A percentile compares a stretch with the other conserved stretches of the same genome.
Evolutionary conservation across 139 green algal genomes (phyloP).

Genomic region (Spirogloea muscicola): DNA sequence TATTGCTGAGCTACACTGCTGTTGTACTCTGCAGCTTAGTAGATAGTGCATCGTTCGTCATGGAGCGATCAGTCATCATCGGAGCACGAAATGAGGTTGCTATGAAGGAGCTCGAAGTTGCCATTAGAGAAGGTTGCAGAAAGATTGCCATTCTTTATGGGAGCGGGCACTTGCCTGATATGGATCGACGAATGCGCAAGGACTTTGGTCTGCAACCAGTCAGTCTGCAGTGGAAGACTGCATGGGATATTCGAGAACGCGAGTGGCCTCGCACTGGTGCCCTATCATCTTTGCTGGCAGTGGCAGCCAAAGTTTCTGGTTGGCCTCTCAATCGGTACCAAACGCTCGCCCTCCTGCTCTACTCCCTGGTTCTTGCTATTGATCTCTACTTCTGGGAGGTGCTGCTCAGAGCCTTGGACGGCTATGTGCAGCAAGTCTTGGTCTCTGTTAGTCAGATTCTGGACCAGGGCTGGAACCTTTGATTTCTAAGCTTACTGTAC

Average conservation of each 20-base stretch:
- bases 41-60: constrained; percentile 17
- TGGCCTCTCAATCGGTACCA: constrained; percentile 50
- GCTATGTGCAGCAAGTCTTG: not conserved
- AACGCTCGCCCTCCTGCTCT: constrained; percentile 36
- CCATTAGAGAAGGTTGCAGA: constrained; percentile 16
- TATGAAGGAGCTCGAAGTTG: constrained; percentile 31
- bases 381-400: constrained; percentile 46
- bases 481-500: no score
- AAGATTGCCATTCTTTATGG: constrained; percentile 49
- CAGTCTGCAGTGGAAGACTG: constrained; percentile 22
- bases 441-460: not conserved
- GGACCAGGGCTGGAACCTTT: constrained; percentile 31
- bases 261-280: not conserved
- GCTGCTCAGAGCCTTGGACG: not conserved
- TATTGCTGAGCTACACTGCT: no score
- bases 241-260: constrained; percentile 42
- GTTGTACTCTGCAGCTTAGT: constrained; percentile 7
- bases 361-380: constrained; percentile 40
- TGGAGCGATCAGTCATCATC: constrained; percentile 43
- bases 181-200: constrained; percentile 9
- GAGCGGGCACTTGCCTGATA: constrained; percentile 42
- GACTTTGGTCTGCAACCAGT: constrained; percentile 21
- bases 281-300: constrained; percentile 6
- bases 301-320: constrained; percentile 15
- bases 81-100: constrained; percentile 39